Evolutionary conservation across 1,284 basidiomycete species (phyloP), one percentile per base, ranked within the genome.

Genomic region (Ustilago sp.): DNA sequence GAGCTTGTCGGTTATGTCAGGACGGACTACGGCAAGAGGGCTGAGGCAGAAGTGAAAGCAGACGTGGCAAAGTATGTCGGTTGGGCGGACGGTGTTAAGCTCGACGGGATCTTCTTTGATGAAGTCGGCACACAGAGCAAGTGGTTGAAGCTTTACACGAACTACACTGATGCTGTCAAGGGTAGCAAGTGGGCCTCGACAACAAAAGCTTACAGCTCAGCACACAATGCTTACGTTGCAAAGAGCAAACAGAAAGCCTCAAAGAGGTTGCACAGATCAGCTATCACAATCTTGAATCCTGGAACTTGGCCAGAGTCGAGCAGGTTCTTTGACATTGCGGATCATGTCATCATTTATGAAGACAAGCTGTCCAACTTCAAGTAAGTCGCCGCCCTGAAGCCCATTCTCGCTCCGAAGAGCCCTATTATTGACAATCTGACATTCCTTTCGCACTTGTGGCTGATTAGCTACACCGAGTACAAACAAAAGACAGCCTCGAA

Each of bases 291-390:
- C 32, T 32, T 69, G 11, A 69, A 69, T 45, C 68, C 68, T 1
- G 68, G 61, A 34, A 64, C 62, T 2, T 69, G 68, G 68, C 68
- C 68, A 0, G 19, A 64, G 36, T 57, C 50, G 38, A 35, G 35
- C 15, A 17, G 23, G 17, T 69, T 56, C 48, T 69, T 43, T 19
- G 36, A 41, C 61, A 64, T 45, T 47, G 57, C 62, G 11, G 62
- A 63, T 54, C 61, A 63, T 34, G 55, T 69, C 39, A 52, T 69
- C 32, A 54, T 69, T 15, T 69, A 60, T 39, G 68, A 69, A 41
- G 62, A 64, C 51, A 63, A 60, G 28, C 36, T 69, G n/a, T 48
- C 68, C 45, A 69, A 69, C 56, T 69, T 63, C 48, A 48, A 69
- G 45, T 59, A 59, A 47, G 56, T 58, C n/a, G 17, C 23, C 17